Evolutionary conservation across 2,329 filamentous ascomycete species (phyloP), one percentile per base, ranked within the genome.

Genomic region (Aspergillus persii): DNA sequence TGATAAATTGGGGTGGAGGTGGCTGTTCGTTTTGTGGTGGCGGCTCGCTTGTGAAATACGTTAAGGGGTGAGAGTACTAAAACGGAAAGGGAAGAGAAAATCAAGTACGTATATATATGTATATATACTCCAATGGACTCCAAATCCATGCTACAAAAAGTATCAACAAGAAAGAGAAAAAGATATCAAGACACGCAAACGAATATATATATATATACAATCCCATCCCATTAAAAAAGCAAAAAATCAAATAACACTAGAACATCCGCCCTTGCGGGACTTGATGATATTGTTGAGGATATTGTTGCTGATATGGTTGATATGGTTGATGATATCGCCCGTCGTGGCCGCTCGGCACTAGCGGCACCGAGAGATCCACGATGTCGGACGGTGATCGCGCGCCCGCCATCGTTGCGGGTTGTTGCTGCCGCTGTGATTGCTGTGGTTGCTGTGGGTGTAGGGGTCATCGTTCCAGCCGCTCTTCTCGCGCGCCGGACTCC

Each of bases 331-430:
- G 12, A 7, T 41, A 41, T 15, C 36, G 36, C 36, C 4, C 36
- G 36, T 41, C 36, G 12, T 36, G 33, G 33, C 36, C 36, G 12
- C 75, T 76, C n/a, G 77, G 77, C 66, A 80, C 80, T 47, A 79
- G 71, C 44, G 73, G 77, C 54, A 77, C 74, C 8, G 76, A 77
- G 9, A 74, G 73, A 60, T 78, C 76, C 12, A 81, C 72, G 1
- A 80, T 80, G 58, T 80, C 44, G 44, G 44, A 26, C 44, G 26
- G 44, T 27, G 44, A 47, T 11, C 44, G 44, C 18, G 18, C 44
- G 1, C 44, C 44, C 9, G 18, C 44, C 44, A 47, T 47, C n/a
- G 44, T 12, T 47, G 26, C 26, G 44, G 44, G 26, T 11, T 27
- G 18, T 9, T 23, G 3, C 8, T 23, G 18, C 44, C 12, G 36